Evolutionary conservation across 495 filamentous ascomycete genomes (phyloP).

Genomic region (Clavariopsis aquatica): DNA sequence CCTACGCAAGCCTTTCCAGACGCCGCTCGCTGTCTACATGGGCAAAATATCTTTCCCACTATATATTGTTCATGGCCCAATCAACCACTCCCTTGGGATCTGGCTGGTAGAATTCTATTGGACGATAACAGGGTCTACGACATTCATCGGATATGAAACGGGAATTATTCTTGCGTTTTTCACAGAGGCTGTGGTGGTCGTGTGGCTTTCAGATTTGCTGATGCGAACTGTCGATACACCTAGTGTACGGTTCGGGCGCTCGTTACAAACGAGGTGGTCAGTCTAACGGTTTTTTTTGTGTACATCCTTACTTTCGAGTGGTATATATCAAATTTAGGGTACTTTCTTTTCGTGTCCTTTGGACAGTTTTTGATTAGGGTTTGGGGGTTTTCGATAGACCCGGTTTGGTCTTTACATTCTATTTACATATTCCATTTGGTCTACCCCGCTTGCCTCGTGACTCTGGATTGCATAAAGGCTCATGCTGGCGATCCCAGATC

Average conservation of each 20-base stretch:
- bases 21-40: slow-evolving; percentile 47
- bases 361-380: too few relatives aligned
- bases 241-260: slow-evolving; percentile 58
- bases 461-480: too few relatives aligned
- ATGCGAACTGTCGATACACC: slow-evolving; percentile 61
- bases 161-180: slow-evolving; percentile 55
- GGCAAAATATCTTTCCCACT: slow-evolving; percentile 55
- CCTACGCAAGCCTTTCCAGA: slow-evolving; percentile 26
- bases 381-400: too few relatives aligned
- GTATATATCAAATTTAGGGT: too few relatives aligned
- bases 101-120: slow-evolving; percentile 52
- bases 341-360: too few relatives aligned
- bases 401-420: too few relatives aligned
- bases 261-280: slow-evolving; percentile 49
- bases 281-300: too few relatives aligned
- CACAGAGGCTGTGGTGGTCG: slow-evolving; percentile 47
- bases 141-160: slow-evolving; percentile 53
- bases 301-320: too few relatives aligned
- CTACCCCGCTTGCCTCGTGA: too few relatives aligned
- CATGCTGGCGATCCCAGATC: too few relatives aligned
- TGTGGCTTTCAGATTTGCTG: slow-evolving; percentile 62
- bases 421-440: too few relatives aligned
- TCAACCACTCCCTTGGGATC: slow-evolving; percentile 51
- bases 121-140: slow-evolving; percentile 55
- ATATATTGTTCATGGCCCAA: slow-evolving; percentile 57